Evolutionary conservation across 768 basidiomycete genomes (phyloP).

Genomic region (Trichaptum fuscoviolaceum): DNA sequence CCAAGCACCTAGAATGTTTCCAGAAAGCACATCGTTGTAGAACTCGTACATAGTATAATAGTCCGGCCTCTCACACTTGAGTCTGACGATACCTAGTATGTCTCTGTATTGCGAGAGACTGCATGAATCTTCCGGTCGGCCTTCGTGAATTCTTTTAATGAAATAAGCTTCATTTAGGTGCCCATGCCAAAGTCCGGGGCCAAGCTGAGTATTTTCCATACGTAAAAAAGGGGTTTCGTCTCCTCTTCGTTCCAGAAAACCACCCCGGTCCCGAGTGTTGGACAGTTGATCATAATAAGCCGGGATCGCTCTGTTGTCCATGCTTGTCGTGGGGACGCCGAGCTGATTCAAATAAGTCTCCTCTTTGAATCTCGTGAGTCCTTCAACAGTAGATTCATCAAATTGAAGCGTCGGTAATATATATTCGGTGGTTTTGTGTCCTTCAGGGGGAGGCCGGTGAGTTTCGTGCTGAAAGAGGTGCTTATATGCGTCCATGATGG

Average conservation of each 20-base stretch:
- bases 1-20: background rate
- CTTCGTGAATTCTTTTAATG: background rate
- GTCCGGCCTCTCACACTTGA: background rate
- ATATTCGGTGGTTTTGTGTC: background rate
- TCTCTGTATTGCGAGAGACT: background rate
- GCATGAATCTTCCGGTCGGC: background rate
- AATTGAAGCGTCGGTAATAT: background rate
- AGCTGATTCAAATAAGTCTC: conserved; percentile 1
- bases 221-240: background rate
- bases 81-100: background rate
- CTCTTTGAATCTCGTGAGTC: background rate
- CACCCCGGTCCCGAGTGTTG: background rate
- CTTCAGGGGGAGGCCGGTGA: background rate
- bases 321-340: background rate
- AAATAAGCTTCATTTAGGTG: background rate
- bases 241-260: background rate
- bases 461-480: background rate
- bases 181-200: background rate
- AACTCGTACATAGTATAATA: background rate
- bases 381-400: background rate
- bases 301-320: background rate
- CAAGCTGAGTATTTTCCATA: conserved; percentile 3
- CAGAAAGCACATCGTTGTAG: background rate
- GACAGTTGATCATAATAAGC: conserved; percentile 1
- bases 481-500: background rate